phyloP scores from a whole-genome alignment of 208 protist genomes.

The Acanthamoeba rhysodes region DNA sequence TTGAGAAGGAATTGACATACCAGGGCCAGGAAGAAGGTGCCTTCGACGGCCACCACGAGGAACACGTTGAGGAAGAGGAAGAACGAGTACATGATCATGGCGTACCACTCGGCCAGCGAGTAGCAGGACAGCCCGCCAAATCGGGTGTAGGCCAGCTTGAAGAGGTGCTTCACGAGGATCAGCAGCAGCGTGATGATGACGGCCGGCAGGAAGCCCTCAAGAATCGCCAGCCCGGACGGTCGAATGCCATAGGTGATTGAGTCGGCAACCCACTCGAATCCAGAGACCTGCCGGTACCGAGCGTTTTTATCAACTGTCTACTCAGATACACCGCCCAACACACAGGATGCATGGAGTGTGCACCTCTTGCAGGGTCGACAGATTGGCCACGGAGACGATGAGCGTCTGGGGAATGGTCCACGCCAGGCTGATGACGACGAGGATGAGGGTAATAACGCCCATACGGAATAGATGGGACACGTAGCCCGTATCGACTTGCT shows the following conservation, averaged over 20 bases:
- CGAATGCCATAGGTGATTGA: background rate
- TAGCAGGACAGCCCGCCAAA: background rate
- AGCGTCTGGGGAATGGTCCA: constrained; percentile 43
- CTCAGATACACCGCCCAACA: no score
- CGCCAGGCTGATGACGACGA: constrained; percentile 10
- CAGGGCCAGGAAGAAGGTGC: constrained; percentile 35
- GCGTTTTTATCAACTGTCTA: no score
- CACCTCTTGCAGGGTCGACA: constrained; percentile 30
- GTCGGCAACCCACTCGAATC: constrained; percentile 18
- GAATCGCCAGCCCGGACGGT: background rate
- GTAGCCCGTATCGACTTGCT: constrained; percentile 24
- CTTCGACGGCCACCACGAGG: constrained; percentile 30
- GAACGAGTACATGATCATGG: constrained; percentile 70
- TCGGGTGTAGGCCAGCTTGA: constrained; percentile 31
- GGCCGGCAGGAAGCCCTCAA: constrained; percentile 42
- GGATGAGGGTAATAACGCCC: background rate
- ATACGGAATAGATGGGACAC: constrained; percentile 20
- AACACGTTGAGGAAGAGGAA: constrained; percentile 73
- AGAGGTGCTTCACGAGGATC: constrained; percentile 14
- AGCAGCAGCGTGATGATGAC: constrained; percentile 44
- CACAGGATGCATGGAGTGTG: no score
- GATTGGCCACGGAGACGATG: constrained; percentile 5
- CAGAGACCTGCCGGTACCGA: background rate
- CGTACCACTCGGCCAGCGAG: constrained; percentile 53
- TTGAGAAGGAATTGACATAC: background rate